These are phyloP conservation scores for Aspergillus pseudoterreus DNA, from an alignment of 2,329 filamentous ascomycete genomes.

Conservation along the genomic window DNA sequence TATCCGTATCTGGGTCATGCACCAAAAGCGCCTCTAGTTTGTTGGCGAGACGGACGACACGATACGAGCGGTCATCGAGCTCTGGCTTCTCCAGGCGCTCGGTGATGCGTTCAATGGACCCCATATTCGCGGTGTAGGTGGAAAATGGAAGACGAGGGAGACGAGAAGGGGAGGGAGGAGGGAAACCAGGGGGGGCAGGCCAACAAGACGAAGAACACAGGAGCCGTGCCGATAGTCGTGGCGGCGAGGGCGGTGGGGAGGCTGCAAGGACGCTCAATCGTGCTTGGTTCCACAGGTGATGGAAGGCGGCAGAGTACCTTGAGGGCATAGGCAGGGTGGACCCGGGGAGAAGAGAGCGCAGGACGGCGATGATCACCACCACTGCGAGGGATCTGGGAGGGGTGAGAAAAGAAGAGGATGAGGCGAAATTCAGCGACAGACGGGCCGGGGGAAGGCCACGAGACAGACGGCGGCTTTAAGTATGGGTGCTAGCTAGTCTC, in stretches of 20 bases:
- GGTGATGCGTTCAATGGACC: slow-evolving; percentile 50
- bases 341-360: too few relatives aligned
- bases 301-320: slow-evolving; percentile 7
- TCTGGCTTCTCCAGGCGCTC: slow-evolving; percentile 77
- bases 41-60: slow-evolving; percentile 81
- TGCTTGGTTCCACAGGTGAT: slow-evolving; percentile 15
- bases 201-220: slow-evolving; percentile 6
- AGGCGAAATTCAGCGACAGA: background rate
- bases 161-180: slow-evolving; percentile 17
- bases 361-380: too few relatives aligned
- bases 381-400: background rate
- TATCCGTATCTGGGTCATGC: slow-evolving; percentile 92
- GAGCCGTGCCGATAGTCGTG: slow-evolving; percentile 13
- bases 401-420: background rate
- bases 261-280: slow-evolving; percentile 11
- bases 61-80: slow-evolving; percentile 80
- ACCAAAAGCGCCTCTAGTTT: slow-evolving; percentile 87
- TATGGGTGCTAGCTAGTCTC: too few relatives aligned
- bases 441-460: too few relatives aligned
- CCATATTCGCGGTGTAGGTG: slow-evolving; percentile 25
- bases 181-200: slow-evolving; percentile 2
- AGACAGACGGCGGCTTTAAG: too few relatives aligned
- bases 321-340: background rate
- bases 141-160: slow-evolving; percentile 16
- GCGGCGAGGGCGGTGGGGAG: slow-evolving; percentile 15